phyloP scores from a whole-genome alignment of 2,329 filamentous ascomycete genomes.

The Trichocomaceae sp. region DNA sequence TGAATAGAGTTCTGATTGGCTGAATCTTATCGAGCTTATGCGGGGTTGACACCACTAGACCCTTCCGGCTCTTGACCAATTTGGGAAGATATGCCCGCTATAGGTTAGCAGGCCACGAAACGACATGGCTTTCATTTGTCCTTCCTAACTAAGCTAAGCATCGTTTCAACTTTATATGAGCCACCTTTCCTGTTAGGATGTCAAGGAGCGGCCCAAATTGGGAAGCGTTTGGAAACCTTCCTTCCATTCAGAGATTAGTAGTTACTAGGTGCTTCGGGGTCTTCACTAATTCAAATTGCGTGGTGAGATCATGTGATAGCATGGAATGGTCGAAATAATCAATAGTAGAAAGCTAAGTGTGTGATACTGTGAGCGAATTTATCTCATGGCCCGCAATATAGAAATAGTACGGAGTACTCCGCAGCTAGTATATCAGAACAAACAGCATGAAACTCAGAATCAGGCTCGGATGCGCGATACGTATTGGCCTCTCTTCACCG shows the following conservation, averaged over 20 bases:
- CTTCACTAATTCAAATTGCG: not conserved
- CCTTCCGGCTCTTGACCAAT: not conserved
- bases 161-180: not conserved
- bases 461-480: not conserved
- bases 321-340: not conserved
- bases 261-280: not conserved
- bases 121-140: not conserved
- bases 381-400: not conserved
- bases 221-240: constrained; percentile 1
- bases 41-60: constrained; percentile 1
- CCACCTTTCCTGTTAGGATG: not conserved
- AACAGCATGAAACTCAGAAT: not conserved
- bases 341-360: not conserved
- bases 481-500: not conserved
- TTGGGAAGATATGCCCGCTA: constrained; percentile 4
- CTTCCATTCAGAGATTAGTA: not conserved
- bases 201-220: not conserved
- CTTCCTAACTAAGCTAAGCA: not conserved
- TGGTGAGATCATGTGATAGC: not conserved
- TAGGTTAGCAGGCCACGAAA: not conserved
- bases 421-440: not conserved
- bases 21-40: not conserved
- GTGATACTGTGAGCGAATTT: not conserved
- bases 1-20: constrained; percentile 3
- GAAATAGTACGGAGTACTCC: not conserved